A percentile compares a stretch with the other conserved stretches of the same genome.
Evolutionary conservation across 2,329 filamentous ascomycete genomes (phyloP).

Genomic region (Thelonectria olida): DNA sequence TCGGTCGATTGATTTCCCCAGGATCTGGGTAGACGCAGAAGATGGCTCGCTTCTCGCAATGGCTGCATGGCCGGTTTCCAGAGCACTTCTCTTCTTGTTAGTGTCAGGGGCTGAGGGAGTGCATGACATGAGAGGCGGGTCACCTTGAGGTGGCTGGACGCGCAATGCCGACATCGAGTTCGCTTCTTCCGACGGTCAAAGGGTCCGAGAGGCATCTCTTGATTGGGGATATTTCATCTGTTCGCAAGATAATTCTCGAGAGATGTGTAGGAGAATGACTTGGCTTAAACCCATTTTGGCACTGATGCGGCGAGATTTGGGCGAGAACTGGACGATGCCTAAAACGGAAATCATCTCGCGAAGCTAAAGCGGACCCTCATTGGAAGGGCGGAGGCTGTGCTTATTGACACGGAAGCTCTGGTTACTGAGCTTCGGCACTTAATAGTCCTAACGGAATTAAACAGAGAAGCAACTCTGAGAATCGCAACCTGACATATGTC

Average conservation of each 20-base stretch:
- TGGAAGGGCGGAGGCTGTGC: not conserved
- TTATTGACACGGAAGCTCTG: too few relatives aligned
- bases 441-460: too few relatives aligned
- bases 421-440: too few relatives aligned
- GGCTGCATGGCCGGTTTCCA: conserved; percentile 42
- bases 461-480: too few relatives aligned
- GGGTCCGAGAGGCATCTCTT: conserved; percentile 44
- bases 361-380: conserved; percentile 26
- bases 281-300: conserved; percentile 29
- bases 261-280: not conserved
- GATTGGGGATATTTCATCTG: not conserved
- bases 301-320: conserved; percentile 29
- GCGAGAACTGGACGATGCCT: conserved; percentile 16
- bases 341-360: conserved; percentile 33
- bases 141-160: conserved; percentile 47
- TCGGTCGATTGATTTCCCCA: conserved; percentile 1
- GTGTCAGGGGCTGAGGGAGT: not conserved
- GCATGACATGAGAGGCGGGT: not conserved
- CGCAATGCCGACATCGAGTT: conserved; percentile 44
- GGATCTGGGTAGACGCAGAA: conserved; percentile 33
- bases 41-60: conserved; percentile 39
- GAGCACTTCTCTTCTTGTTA: conserved; percentile 42
- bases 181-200: conserved; percentile 46
- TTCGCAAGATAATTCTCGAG: not conserved
- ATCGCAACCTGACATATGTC: too few relatives aligned